Conservation (phyloP, 148 eudicot genomes). For the Chenopodium berlandieri region DNA sequence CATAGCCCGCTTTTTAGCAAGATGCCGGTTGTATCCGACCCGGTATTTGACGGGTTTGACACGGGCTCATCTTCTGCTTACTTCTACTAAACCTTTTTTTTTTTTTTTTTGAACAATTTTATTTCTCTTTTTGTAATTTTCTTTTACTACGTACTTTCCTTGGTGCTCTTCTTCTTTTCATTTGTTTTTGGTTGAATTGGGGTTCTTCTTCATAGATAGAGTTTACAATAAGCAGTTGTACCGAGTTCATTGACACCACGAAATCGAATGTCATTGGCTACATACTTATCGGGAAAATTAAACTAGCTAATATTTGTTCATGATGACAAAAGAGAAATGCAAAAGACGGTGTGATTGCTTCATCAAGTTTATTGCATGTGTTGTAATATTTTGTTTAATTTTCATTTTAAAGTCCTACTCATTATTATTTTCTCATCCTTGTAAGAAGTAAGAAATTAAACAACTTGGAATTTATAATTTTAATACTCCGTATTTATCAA, state of each 20-base stretch:
- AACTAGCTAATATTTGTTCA: too few species aligned
- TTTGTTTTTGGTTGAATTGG: background rate
- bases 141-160: background rate
- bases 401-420: too few species aligned
- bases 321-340: background rate
- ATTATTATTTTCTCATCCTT: background rate
- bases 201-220: background rate
- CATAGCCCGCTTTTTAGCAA: slow-evolving; percentile 12
- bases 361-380: too few species aligned
- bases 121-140: background rate
- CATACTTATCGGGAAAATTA: too few species aligned
- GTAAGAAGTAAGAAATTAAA: background rate
- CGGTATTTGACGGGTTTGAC: slow-evolving; percentile 31
- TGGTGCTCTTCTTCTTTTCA: background rate
- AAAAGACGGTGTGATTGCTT: background rate
- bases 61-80: slow-evolving; percentile 30
- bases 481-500: too few species aligned
- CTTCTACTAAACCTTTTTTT: slow-evolving; percentile 11
- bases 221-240: background rate
- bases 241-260: background rate
- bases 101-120: background rate
- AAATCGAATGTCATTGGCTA: background rate
- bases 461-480: background rate
- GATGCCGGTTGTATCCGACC: slow-evolving; percentile 22
- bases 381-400: background rate